These are phyloP conservation scores for Telopea speciosissima DNA, from an alignment of 177 flowering plant genomes.

Conservation along the genomic window DNA sequence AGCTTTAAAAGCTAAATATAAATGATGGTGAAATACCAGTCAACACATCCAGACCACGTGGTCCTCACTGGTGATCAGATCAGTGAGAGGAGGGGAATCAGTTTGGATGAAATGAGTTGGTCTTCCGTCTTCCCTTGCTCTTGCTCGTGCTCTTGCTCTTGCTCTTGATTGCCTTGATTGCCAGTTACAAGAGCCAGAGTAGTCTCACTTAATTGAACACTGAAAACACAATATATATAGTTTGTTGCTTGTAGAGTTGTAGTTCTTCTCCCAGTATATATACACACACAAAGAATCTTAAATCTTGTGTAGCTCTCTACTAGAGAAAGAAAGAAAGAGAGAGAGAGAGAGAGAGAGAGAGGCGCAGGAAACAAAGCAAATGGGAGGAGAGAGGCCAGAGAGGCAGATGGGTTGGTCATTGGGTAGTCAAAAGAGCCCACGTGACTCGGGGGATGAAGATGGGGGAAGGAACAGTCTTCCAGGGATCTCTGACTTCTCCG, in stretches of 20 bases:
- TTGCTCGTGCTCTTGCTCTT: too few species aligned
- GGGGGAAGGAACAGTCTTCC: slow-evolving; percentile 55
- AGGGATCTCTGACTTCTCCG: slow-evolving; percentile 71
- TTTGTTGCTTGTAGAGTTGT: too few species aligned
- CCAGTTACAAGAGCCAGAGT: too few species aligned
- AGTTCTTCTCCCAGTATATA: too few species aligned
- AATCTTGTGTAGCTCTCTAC: background rate
- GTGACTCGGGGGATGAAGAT: slow-evolving; percentile 49
- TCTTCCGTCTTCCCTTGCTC: too few species aligned
- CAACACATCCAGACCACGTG: slow-evolving; percentile 48
- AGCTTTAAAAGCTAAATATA: slow-evolving; percentile 30
- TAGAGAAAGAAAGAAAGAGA: slow-evolving; percentile 3
- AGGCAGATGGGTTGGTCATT: slow-evolving; percentile 27
- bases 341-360: slow-evolving; percentile 3
- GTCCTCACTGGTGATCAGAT: too few species aligned
- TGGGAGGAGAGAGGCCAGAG: slow-evolving; percentile 17
- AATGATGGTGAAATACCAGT: slow-evolving; percentile 47
- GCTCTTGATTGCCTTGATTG: too few species aligned
- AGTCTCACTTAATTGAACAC: too few species aligned
- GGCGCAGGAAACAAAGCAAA: slow-evolving; percentile 14
- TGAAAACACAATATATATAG: too few species aligned
- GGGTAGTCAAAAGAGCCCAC: slow-evolving; percentile 65
- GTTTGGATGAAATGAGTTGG: too few species aligned
- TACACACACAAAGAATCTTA: slow-evolving; percentile 2
- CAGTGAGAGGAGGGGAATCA: too few species aligned